A percentile compares a stretch with the other conserved stretches of the same genome.
These are phyloP conservation scores for Dothistroma septosporum DNA, from an alignment of 2,329 filamentous ascomycete species.

Conservation along the genomic window DNA sequence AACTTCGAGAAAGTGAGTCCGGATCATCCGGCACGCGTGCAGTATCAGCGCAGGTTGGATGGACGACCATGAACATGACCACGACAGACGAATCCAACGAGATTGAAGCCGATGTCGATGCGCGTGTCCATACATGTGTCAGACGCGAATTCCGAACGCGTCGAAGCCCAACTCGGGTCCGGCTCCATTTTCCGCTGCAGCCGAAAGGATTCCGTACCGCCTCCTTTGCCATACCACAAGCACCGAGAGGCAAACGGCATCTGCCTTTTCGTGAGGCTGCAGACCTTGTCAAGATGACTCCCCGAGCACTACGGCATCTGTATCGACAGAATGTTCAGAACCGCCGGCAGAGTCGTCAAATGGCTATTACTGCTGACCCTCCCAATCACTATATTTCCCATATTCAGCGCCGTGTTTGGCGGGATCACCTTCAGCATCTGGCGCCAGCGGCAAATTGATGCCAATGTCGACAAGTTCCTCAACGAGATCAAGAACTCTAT, in stretches of 20 bases:
- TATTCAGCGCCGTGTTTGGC: slow-evolving; percentile 6
- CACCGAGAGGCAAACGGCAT: background rate
- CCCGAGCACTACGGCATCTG: background rate
- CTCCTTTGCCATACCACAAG: background rate
- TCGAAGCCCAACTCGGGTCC: too few relatives aligned
- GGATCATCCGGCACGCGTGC: too few relatives aligned
- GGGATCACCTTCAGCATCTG: slow-evolving; percentile 14
- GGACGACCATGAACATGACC: too few relatives aligned
- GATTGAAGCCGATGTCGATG: too few relatives aligned
- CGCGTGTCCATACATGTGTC: too few relatives aligned
- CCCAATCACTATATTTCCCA: slow-evolving; percentile 15
- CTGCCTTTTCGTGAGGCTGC: background rate
- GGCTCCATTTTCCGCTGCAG: background rate
- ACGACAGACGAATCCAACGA: too few relatives aligned
- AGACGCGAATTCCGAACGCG: too few relatives aligned
- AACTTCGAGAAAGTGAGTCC: too few relatives aligned
- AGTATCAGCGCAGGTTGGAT: too few relatives aligned
- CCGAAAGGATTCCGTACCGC: background rate
- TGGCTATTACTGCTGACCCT: slow-evolving; percentile 18
- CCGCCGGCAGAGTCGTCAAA: slow-evolving; percentile 15
- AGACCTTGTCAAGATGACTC: background rate
- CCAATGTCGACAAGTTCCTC: slow-evolving; percentile 12
- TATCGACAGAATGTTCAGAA: background rate
- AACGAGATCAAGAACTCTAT: slow-evolving; percentile 14
- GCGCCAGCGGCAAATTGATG: slow-evolving; percentile 7